Evolutionary conservation across 2,329 filamentous ascomycete genomes (phyloP).

Genomic region (Elsinoe perseae): DNA sequence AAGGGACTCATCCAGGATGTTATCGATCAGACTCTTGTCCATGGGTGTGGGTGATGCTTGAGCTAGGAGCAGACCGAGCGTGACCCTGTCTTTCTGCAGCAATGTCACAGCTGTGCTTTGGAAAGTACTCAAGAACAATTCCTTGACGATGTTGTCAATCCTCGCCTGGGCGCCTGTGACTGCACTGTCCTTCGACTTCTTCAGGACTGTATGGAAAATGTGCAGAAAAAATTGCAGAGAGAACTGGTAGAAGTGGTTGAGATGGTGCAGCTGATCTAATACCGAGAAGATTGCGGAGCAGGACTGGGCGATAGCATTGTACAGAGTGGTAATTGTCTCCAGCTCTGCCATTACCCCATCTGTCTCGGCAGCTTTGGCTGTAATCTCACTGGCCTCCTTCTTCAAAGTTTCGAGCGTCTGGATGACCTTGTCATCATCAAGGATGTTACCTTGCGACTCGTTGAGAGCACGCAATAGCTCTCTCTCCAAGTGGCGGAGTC

Average conservation of each 20-base stretch:
- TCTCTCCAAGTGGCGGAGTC: constrained; percentile 91
- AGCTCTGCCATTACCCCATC: constrained; percentile 98
- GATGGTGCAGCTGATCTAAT: constrained; percentile 90
- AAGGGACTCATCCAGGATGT: constrained; percentile 70
- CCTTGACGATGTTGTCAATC: constrained; percentile 81
- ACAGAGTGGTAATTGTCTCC: constrained; percentile 88
- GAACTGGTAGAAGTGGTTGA: constrained; percentile 99
- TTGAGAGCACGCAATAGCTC: constrained; percentile 89
- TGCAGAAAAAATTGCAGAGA: constrained; percentile 96
- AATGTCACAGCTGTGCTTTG: constrained; percentile 88
- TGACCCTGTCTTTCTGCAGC: constrained; percentile 88
- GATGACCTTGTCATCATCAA: constrained; percentile 97
- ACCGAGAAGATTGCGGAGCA: constrained; percentile 98
- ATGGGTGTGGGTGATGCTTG: constrained; percentile 95
- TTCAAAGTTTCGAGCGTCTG: constrained; percentile 96
- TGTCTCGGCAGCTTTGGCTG: constrained; percentile 89
- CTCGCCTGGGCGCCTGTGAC: constrained; percentile 50
- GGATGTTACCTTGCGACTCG: constrained; percentile 92
- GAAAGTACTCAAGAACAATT: constrained; percentile 86
- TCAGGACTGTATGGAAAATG: constrained; percentile 90
- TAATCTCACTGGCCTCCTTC: constrained; percentile 94
- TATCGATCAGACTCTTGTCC: constrained; percentile 82
- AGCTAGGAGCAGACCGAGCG: constrained; percentile 86
- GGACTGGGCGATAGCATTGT: constrained; percentile 84
- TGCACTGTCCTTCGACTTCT: constrained; percentile 70